These are phyloP conservation scores for Flaveria bidentis DNA, from an alignment of 129 eudicot species.

Conservation along the genomic window DNA sequence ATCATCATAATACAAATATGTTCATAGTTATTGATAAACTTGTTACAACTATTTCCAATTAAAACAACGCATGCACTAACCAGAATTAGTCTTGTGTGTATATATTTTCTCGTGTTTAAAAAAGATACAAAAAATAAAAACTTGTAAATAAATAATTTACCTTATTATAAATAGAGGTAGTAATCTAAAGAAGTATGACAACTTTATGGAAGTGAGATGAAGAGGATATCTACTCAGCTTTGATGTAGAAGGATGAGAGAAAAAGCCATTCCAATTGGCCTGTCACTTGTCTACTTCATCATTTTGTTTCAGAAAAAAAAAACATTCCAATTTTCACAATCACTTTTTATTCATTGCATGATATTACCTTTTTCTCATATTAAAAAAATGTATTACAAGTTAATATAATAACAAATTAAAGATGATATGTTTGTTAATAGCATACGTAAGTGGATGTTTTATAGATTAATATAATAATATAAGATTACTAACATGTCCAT, in stretches of 20 bases:
- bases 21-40: too few species aligned
- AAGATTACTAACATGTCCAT: background rate
- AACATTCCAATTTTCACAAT: constrained; percentile 28
- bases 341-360: constrained; percentile 27
- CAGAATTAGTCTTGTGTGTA: background rate
- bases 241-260: constrained; percentile 42
- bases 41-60: too few species aligned
- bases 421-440: background rate
- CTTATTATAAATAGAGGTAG: too few species aligned
- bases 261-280: constrained; percentile 28
- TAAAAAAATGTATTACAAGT: background rate
- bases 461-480: background rate
- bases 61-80: background rate
- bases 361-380: background rate
- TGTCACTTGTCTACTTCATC: constrained; percentile 31
- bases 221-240: constrained; percentile 37
- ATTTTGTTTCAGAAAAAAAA: constrained; percentile 39
- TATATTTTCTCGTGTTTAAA: too few species aligned
- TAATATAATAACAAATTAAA: background rate
- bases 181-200: background rate
- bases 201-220: background rate
- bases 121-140: background rate
- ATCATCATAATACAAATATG: too few species aligned
- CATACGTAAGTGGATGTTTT: background rate
- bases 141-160: background rate